A percentile compares a stretch with the other conserved stretches of the same genome.
Evolutionary conservation across 768 basidiomycete species (phyloP).

Genomic region (Termitomyces heimii): DNA sequence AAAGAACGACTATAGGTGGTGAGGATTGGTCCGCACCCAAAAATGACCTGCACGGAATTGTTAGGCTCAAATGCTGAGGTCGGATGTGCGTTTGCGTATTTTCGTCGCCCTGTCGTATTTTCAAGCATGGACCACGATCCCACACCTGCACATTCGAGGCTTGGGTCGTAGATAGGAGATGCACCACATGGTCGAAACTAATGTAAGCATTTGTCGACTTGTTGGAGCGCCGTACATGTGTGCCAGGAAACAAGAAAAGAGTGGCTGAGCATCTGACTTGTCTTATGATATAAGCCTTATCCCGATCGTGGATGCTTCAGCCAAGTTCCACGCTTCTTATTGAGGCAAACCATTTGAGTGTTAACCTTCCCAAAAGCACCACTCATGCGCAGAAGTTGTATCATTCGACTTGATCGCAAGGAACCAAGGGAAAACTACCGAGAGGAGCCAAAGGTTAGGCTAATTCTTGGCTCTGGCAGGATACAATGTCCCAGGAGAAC

Average conservation of each 20-base stretch:
- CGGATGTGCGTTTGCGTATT: background rate
- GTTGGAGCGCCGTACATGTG: background rate
- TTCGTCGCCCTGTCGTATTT: background rate
- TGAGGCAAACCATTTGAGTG: background rate
- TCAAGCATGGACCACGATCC: background rate
- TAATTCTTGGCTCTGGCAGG: background rate
- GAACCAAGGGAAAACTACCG: background rate
- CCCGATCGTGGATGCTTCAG: background rate
- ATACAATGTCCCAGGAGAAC: background rate
- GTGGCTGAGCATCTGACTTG: background rate
- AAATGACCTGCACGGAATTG: background rate
- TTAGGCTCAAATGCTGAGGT: background rate
- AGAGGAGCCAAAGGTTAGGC: background rate
- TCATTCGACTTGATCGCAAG: background rate
- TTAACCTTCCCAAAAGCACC: too few relatives aligned
- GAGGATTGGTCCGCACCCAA: background rate
- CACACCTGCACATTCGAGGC: background rate
- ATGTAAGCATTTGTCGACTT: background rate
- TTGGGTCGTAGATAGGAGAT: background rate
- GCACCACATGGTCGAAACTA: background rate
- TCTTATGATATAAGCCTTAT: background rate
- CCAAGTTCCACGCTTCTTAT: background rate
- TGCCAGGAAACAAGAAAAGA: background rate
- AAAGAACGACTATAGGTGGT: background rate
- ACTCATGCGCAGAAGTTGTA: background rate